phyloP scores from a whole-genome alignment of 352 stramenopile genomes.

The Pythium phragmiticola region DNA sequence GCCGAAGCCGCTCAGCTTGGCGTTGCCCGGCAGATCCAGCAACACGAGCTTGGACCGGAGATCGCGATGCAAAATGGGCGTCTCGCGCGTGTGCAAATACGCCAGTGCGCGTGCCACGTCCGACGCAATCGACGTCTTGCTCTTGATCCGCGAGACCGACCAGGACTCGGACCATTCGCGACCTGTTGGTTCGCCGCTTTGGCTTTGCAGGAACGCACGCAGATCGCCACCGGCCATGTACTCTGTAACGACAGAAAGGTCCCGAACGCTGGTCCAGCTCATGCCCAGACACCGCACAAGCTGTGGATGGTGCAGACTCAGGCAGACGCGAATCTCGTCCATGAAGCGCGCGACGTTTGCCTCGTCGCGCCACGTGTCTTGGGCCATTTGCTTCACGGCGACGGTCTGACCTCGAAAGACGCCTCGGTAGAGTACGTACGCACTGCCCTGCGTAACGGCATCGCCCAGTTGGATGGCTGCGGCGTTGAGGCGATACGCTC shows the following conservation, averaged over 20 bases:
- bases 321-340: slow-evolving; percentile 33
- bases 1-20: slow-evolving; percentile 21
- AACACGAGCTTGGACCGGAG: slow-evolving; percentile 19
- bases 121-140: slow-evolving; percentile 10
- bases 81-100: slow-evolving; percentile 20
- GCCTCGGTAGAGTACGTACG: slow-evolving; percentile 6
- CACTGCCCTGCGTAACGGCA: neutral
- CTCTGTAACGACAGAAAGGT: slow-evolving; percentile 30
- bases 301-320: slow-evolving; percentile 30
- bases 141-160: neutral
- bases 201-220: neutral
- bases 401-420: slow-evolving; percentile 1
- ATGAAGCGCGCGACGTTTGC: slow-evolving; percentile 24
- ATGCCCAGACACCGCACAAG: slow-evolving; percentile 29
- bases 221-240: slow-evolving; percentile 30
- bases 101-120: slow-evolving; percentile 18
- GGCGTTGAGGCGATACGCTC: slow-evolving; percentile 4
- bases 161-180: neutral
- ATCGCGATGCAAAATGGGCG: slow-evolving; percentile 18
- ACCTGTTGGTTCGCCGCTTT: neutral
- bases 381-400: slow-evolving; percentile 13
- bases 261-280: slow-evolving; percentile 29
- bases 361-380: slow-evolving; percentile 20
- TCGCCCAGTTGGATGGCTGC: neutral
- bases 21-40: neutral